Base-by-base conservation (phyloP, 2,329 filamentous ascomycete species). In the Ilyonectria mors-panacis region DNA sequence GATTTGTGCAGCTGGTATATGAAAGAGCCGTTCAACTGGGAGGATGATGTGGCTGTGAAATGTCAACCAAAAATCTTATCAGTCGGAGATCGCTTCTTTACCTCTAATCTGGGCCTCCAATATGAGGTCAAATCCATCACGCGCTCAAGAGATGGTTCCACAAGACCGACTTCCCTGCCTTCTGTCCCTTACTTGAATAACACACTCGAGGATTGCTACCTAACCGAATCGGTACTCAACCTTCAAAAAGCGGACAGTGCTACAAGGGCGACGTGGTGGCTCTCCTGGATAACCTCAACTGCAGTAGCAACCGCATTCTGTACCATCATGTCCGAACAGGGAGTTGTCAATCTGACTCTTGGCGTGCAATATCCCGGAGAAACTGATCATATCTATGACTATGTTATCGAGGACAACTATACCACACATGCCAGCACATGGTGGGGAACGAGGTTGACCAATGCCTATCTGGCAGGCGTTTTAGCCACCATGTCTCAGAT, bases 401-500 rank as follows among this genome's bases (percentile, higher is more conserved):
- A 70, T 42, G 44, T 70, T 19, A 51, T 70, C 10, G 54, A 67
- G 1, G 65, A 70, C 17, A 53, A 70, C 13, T 59, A 57, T 33
- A 66, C 39, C 13, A 60, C 50, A 8, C 54, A 63, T 12, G 67
- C 69, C 2, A 70, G 65, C 12, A 59, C 21, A 19, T 70, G 69
- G 67, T 70, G 67, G 69, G 69, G 69, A 7, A 66, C 69, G 1
- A 64, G 69, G 7, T 19, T 70, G 6, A 21, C 70, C 3, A 70
- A 70, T 15, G 56, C 51, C 0, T 70, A 70, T n/a, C 56, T 59
- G 1, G 39, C 69, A 0, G 69, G 69, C 1, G 42, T 68, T 8
- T 26, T 62, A 17, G 28, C 50, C 2, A 59, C 51, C 0, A 70
- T 70, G 69, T 63, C 69, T 1, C 60, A 48, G 5, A 61, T 37